phyloP scores from a whole-genome alignment of 1,139 yeast genomes.

The Kodamaea ohmeri region DNA sequence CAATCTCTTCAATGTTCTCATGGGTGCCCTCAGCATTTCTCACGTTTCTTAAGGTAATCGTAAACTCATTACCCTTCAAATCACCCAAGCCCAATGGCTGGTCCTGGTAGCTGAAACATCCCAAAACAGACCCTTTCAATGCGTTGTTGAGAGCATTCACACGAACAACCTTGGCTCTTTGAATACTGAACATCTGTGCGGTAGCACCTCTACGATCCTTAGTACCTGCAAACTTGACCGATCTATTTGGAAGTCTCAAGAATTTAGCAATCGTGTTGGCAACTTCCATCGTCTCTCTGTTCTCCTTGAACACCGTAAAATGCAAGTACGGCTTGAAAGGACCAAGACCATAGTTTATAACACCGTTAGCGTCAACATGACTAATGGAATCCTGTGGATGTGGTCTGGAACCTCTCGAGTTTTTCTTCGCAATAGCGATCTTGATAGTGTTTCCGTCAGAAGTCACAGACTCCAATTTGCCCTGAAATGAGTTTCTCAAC shows the following conservation, averaged over 20 bases:
- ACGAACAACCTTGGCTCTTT: constrained; percentile 73
- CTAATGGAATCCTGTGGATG: constrained; percentile 45
- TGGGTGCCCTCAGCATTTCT: constrained; percentile 29
- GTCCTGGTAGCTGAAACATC: constrained; percentile 72
- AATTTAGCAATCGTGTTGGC: constrained; percentile 72
- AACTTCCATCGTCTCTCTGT: constrained; percentile 96
- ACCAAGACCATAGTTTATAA: constrained; percentile 61
- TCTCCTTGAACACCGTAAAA: constrained; percentile 85
- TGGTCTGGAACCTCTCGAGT: constrained; percentile 24
- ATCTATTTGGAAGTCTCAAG: constrained; percentile 67
- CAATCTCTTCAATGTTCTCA: constrained; percentile 33
- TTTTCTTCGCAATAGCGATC: constrained; percentile 48
- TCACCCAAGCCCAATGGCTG: constrained; percentile 72
- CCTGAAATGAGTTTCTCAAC: constrained; percentile 69
- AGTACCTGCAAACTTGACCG: constrained; percentile 86
- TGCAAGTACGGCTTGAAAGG: constrained; percentile 66
- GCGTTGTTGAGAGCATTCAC: constrained; percentile 73
- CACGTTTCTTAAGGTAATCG: constrained; percentile 78
- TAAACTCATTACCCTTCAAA: constrained; percentile 81
- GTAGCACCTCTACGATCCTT: constrained; percentile 97
- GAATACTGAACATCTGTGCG: constrained; percentile 75
- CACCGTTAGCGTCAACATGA: constrained; percentile 50
- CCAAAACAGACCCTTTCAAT: constrained; percentile 69
- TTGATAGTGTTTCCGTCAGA: constrained; percentile 63
- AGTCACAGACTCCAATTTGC: constrained; percentile 77